Base-by-base conservation (phyloP, 2,329 filamentous ascomycete species). In the Diaporthe sp. region DNA sequence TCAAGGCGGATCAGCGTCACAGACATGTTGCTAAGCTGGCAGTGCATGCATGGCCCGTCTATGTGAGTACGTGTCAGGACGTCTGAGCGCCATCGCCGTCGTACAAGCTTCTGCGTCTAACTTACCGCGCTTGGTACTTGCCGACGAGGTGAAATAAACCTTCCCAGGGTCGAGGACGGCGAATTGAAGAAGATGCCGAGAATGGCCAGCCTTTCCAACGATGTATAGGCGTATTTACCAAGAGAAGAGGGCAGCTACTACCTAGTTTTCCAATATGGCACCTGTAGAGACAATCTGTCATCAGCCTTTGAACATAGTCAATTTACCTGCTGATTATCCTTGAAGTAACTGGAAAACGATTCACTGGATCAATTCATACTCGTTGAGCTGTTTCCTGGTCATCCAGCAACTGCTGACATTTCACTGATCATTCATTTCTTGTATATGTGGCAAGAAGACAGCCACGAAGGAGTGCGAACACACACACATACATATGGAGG, bases 81-180 rank as follows among this genome's bases (percentile, higher is more conserved):
- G 49, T 70, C 65, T 70, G 65, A 70, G 65, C 65, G 49, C n/a
- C 34, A 37, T 28, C 49, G 17, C 15, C 47, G 37, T 53, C 47
- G 13, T 4, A 70, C 34, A 70, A 55, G 49, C 47, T 55, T 68
- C 22, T 55, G 25, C 34, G 34, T 55, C n/a, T 53, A 55, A 70
- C 15, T n/a, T 31, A 28, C 49, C 4, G n/a, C n/a, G 9, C 49
- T 70, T 34, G 65, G 34, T 28, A 55, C 47, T 70, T 53, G 9
- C 65, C 65, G 65, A 20, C 47, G 42, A 22, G 65, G 6, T 42
- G 7, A 31, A 42, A 42, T 70, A 55, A n/a, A 55, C 49, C 49
- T 55, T 55, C 34, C 31, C 13, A 7, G n/a, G 49, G 34, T 28
- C 49, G 15, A 68, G 17, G 15, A 39, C 31, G 8, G 22, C 47